phyloP scores from a whole-genome alignment of 768 basidiomycete genomes.

The Amanita rubescens region DNA sequence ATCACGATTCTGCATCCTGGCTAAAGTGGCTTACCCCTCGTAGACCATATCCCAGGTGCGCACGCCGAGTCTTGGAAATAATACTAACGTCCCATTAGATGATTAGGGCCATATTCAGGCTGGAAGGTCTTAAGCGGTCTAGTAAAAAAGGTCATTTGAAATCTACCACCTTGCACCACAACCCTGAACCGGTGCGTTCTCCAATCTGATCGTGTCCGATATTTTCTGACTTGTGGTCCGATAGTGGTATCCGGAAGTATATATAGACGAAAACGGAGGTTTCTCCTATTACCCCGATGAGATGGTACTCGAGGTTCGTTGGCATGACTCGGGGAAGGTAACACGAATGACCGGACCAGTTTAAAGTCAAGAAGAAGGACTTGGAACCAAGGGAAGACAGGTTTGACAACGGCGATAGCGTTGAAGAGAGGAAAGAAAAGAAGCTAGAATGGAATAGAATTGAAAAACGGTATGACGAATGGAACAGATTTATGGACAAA shows the following conservation, averaged over 20 bases:
- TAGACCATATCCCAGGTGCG: slow-evolving; percentile 19
- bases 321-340: background rate
- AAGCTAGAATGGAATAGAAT: too few relatives aligned
- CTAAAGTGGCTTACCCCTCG: background rate
- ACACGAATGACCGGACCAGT: background rate
- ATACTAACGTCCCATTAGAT: background rate
- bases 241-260: slow-evolving; percentile 3
- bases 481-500: too few relatives aligned
- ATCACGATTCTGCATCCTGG: background rate
- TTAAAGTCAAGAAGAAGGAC: background rate
- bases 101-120: slow-evolving; percentile 1
- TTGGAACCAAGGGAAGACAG: background rate
- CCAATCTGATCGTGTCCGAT: background rate
- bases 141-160: background rate
- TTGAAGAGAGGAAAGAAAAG: too few relatives aligned
- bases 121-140: background rate
- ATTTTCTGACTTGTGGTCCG: background rate
- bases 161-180: background rate
- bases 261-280: background rate
- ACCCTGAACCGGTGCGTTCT: background rate
- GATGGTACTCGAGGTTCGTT: slow-evolving; percentile 2
- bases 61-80: background rate
- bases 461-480: too few relatives aligned
- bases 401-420: too few relatives aligned
- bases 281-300: background rate